These are phyloP conservation scores for Houttuynia cordata DNA, from an alignment of 164 flowering plant genomes.

Conservation along the genomic window DNA sequence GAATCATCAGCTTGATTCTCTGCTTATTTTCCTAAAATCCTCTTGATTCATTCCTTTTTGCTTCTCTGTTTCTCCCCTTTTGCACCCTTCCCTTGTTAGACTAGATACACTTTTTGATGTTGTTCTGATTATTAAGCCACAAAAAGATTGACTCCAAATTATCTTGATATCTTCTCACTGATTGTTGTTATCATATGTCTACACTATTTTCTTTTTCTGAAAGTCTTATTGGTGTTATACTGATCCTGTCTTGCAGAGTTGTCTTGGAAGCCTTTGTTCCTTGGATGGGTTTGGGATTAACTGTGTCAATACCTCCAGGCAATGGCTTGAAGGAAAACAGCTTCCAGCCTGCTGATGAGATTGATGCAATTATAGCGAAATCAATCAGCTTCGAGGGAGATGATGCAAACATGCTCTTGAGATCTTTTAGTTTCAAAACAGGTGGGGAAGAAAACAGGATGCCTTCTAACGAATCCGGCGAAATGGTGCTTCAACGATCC, in stretches of 20 bases:
- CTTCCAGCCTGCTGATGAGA: conserved; percentile 8
- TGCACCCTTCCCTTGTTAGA: too few relatives aligned
- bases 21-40: too few relatives aligned
- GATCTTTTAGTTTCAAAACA: conserved; percentile 25
- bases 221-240: neutral
- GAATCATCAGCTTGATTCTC: too few relatives aligned
- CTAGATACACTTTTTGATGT: too few relatives aligned
- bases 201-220: neutral
- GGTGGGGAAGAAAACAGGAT: conserved; percentile 13
- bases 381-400: conserved; percentile 23
- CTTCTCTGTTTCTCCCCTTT: too few relatives aligned
- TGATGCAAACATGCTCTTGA: conserved; percentile 14
- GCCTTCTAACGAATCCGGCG: too few relatives aligned
- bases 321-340: conserved; percentile 9
- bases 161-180: too few relatives aligned
- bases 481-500: conserved; percentile 8
- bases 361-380: conserved; percentile 16
- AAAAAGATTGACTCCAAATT: too few relatives aligned
- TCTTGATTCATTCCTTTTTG: too few relatives aligned
- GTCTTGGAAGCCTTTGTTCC: neutral
- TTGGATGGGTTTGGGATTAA: conserved; percentile 36
- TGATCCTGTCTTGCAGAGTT: neutral
- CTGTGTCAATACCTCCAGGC: conserved; percentile 26
- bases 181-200: too few relatives aligned
- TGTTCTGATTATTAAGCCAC: too few relatives aligned